A percentile compares a stretch with the other conserved stretches of the same genome.
These are phyloP conservation scores for Hanseniaspora sp. DNA, from an alignment of 1,139 yeast species.

Conservation along the genomic window DNA sequence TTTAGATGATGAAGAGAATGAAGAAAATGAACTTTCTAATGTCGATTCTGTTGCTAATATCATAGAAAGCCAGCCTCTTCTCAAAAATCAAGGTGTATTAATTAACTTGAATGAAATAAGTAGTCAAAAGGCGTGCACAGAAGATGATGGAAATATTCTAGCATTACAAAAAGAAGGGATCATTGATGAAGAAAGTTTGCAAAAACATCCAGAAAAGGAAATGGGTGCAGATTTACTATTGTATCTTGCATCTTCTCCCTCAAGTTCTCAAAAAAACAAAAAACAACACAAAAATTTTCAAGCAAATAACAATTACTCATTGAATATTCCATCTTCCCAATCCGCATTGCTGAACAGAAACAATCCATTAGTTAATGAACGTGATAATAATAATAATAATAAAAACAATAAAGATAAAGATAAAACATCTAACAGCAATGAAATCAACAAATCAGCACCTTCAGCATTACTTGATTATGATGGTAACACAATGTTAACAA, in stretches of 20 bases:
- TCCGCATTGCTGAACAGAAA: background rate
- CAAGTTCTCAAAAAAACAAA: slow-evolving; percentile 7
- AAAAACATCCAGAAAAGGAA: slow-evolving; percentile 18
- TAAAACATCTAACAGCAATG: background rate
- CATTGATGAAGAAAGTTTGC: background rate
- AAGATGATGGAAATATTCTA: background rate
- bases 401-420: background rate
- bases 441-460: slow-evolving; percentile 8
- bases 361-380: background rate
- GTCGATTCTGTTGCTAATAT: background rate
- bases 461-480: slow-evolving; percentile 8
- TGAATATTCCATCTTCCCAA: slow-evolving; percentile 8
- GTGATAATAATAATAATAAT: background rate
- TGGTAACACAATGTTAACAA: slow-evolving; percentile 12
- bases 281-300: background rate
- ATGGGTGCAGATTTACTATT: slow-evolving; percentile 30
- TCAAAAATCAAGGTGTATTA: background rate
- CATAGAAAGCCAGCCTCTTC: background rate
- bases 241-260: slow-evolving; percentile 31
- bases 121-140: background rate
- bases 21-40: background rate
- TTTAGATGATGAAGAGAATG: slow-evolving; percentile 12
- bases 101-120: background rate
- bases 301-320: background rate
- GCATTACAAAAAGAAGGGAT: background rate